Conservation (phyloP, 129 eudicot species). For the Helianthus annuus region DNA sequence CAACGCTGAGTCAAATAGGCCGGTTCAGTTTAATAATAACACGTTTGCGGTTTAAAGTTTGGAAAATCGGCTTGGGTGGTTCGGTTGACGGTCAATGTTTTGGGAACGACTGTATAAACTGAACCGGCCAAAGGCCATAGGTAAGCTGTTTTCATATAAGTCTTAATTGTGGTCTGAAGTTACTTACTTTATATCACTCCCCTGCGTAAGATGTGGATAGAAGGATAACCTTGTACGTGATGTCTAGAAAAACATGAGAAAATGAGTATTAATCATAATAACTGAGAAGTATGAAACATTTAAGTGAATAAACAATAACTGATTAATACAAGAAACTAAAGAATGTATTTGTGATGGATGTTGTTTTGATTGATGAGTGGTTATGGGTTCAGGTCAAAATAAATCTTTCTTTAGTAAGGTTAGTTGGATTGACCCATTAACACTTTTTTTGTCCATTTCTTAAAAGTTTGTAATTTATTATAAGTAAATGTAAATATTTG, state of each 20-base stretch:
- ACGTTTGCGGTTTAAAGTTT: too few relatives aligned
- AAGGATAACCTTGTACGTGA: slow-evolving; percentile 98
- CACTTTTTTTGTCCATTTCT: neutral
- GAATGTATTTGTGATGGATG: neutral
- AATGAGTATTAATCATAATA: neutral
- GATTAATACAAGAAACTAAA: slow-evolving; percentile 5
- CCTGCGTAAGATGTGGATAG: slow-evolving; percentile 93
- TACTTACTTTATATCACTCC: slow-evolving; percentile 70
- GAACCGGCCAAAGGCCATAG: too few relatives aligned
- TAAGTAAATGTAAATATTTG: neutral
- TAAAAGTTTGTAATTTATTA: too few relatives aligned
- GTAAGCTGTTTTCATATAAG: too few relatives aligned
- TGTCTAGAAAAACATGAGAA: slow-evolving; percentile 47
- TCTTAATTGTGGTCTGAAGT: neutral
- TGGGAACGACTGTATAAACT: too few relatives aligned
- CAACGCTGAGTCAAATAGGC: too few relatives aligned
- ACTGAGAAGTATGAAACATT: neutral
- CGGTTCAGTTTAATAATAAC: too few relatives aligned
- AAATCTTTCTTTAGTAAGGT: neutral
- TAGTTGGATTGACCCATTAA: neutral
- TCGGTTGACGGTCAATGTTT: too few relatives aligned
- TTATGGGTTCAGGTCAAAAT: neutral
- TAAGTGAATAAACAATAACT: neutral
- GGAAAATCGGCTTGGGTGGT: too few relatives aligned
- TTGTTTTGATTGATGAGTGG: slow-evolving; percentile 5